Evolutionary conservation across 257 asterid species (phyloP), one percentile per base, ranked within the genome.

Genomic region (Paraleonurus japonicus): DNA sequence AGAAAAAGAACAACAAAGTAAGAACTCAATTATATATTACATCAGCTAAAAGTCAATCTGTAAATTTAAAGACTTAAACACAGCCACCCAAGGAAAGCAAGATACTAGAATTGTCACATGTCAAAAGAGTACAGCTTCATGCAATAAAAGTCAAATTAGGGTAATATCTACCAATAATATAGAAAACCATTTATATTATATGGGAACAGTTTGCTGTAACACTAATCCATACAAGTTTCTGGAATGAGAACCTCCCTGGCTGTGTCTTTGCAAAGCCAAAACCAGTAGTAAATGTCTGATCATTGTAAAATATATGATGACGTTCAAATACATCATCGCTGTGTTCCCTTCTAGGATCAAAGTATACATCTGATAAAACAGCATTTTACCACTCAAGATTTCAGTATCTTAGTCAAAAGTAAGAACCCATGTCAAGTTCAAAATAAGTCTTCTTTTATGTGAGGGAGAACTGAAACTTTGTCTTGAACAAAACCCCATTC

Each of bases 1-100:
- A 66, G 66, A 47, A 68, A 73, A 61, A 67, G n/a, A 61, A 75
- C 69, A 75, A 20, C 51, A 75, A 27, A n/a, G 47, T 28, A 17
- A 64, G 43, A 76, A 69, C 45, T 23, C 22, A 62, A 50, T 41
- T 66, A 61, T 50, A n/a, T 69, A 61, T 33, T 28, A 53, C 32
- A 75, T 45, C 75, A 24, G 72, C 63, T 54, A 33, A 47, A 30
- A 63, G 22, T 19, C 16, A 32, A 70, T 60, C 16, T 60, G 4
- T 23, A 28, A 58, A 47, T 12, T 15, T 45, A 17, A 22, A 69
- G 59, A 54, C 54, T 30, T n/a, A 59, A 22, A 30, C 30, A 55
- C 53, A 53, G 13, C 28, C 50, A 61, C 24, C 28, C 70, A 59
- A 74, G 6, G 20, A 69, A 32, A 26, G 65, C 61, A 53, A 22